Evolutionary conservation across 202 grass and related monocot genomes (phyloP).

Genomic region (Elaeis oleifera): DNA sequence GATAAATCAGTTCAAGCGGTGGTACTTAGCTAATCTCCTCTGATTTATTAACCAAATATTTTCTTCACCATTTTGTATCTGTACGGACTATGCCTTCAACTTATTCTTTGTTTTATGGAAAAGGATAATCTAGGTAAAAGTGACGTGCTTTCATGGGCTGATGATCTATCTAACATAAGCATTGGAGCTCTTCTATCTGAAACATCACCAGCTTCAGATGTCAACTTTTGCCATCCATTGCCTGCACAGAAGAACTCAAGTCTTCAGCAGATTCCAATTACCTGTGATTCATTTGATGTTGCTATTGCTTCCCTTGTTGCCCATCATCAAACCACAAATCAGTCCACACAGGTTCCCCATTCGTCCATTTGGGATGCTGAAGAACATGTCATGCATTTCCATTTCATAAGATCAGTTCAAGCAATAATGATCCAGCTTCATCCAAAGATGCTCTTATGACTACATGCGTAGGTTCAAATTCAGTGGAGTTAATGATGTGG

Average conservation of each 20-base stretch:
- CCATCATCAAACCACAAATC: slow-evolving; percentile 39
- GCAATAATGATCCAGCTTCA: slow-evolving; percentile 15
- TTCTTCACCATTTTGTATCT: background rate
- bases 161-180: slow-evolving; percentile 79
- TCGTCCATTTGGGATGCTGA: slow-evolving; percentile 85
- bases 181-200: slow-evolving; percentile 73
- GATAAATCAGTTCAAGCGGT: slow-evolving; percentile 9
- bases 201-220: slow-evolving; percentile 46
- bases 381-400: slow-evolving; percentile 84
- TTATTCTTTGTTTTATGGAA: slow-evolving; percentile 20
- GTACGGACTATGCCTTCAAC: background rate
- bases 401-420: slow-evolving; percentile 35
- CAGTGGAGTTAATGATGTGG: slow-evolving; percentile 28
- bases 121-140: slow-evolving; percentile 55
- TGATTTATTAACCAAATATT: slow-evolving; percentile 2
- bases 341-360: slow-evolving; percentile 25
- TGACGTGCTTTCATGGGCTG: slow-evolving; percentile 55
- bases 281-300: slow-evolving; percentile 93
- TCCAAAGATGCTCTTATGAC: slow-evolving; percentile 16
- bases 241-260: slow-evolving; percentile 42
- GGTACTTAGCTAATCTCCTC: slow-evolving; percentile 27
- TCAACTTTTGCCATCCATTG: slow-evolving; percentile 24
- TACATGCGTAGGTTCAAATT: slow-evolving; percentile 28
- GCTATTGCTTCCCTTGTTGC: slow-evolving; percentile 71
- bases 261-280: slow-evolving; percentile 48